Evolutionary conservation across 1,284 basidiomycete species (phyloP), one percentile per base, ranked within the genome.

Genomic region (Lignosus rhinocerotis): DNA sequence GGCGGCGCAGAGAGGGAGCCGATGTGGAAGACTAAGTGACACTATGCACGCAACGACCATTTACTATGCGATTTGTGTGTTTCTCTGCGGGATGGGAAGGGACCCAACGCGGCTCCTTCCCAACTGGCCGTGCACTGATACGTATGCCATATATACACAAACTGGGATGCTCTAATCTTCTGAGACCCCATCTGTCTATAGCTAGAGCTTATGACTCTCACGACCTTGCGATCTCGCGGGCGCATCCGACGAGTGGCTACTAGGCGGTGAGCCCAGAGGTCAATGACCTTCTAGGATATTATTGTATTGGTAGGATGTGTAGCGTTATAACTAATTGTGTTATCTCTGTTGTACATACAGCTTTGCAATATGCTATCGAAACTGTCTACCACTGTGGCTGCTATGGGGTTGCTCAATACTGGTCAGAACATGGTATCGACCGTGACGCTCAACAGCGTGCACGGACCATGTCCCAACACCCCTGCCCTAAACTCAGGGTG

Each of bases 401-500:
- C 12, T 25, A 16, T 38, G 36, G 36, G 11, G 36, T 16, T 3
- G 36, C 36, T 10, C 11, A 2, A 12, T 38, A 10, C 36, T 30
- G 30, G 19, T 12, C 6, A 12, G 33, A 42, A n/a, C 31, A 33
- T 33, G 32, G 31, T 10, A 10, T 19, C 33, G 36, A 19, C 33
- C 19, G 14, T 25, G 25, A 4, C 17, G 25, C 7, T 8, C 11
- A 17, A 7, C 19, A 17, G 1, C 39, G 53, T 54, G 62, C 62
- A 63, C 62, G 62, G 62, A 61, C 59, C 62, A 61, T 16, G 31
- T n/a, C 30, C 9, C 14, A n/a, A 36, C 41, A 33, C 51, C 43
- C 67, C 69, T 64, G 67, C 67, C 71, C 71, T 72, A 64, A 71
- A 70, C 62, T 33, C 10, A 33, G 7, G 30, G 9, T 50, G 19